A percentile compares a stretch with the other conserved stretches of the same genome.
phyloP scores from a whole-genome alignment of 2,329 filamentous ascomycete genomes.

The Penicillium hesseltinei region DNA sequence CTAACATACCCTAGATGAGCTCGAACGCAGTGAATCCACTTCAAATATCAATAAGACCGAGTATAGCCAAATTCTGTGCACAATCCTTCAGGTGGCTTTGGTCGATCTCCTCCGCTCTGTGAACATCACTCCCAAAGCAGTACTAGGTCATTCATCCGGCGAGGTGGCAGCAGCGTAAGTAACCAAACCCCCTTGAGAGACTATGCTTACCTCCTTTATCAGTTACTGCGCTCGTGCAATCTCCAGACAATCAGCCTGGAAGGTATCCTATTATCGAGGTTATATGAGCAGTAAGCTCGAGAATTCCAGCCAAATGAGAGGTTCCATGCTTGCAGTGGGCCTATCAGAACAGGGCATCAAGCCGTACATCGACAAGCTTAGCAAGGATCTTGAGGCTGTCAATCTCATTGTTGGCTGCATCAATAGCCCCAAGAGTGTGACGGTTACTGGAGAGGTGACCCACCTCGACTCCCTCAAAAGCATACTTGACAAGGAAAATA shows the following conservation, averaged over 20 bases:
- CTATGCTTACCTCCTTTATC: neutral
- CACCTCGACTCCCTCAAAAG: conserved; percentile 4
- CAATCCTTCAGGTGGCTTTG: conserved; percentile 25
- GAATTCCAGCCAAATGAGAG: neutral
- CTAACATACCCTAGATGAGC: neutral
- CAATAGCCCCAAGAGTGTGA: conserved; percentile 8
- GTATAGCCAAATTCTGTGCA: conserved; percentile 26
- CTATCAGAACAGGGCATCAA: neutral
- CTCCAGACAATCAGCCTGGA: conserved; percentile 13
- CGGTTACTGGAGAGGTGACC: neutral
- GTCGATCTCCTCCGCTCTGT: conserved; percentile 19
- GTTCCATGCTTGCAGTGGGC: conserved; percentile 2
- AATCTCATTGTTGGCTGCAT: conserved; percentile 6
- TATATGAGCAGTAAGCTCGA: neutral
- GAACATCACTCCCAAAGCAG: conserved; percentile 12
- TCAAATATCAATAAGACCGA: conserved; percentile 17
- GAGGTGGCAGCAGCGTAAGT: conserved; percentile 30
- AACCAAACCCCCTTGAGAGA: neutral
- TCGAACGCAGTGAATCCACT: neutral
- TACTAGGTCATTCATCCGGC: conserved; percentile 27
- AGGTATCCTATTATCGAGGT: conserved; percentile 22
- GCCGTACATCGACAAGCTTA: neutral
- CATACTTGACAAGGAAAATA: neutral
- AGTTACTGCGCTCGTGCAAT: conserved; percentile 13
- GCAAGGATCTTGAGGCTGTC: neutral